Base-by-base conservation (phyloP, 495 filamentous ascomycete genomes). In the Daldinia loculata region DNA sequence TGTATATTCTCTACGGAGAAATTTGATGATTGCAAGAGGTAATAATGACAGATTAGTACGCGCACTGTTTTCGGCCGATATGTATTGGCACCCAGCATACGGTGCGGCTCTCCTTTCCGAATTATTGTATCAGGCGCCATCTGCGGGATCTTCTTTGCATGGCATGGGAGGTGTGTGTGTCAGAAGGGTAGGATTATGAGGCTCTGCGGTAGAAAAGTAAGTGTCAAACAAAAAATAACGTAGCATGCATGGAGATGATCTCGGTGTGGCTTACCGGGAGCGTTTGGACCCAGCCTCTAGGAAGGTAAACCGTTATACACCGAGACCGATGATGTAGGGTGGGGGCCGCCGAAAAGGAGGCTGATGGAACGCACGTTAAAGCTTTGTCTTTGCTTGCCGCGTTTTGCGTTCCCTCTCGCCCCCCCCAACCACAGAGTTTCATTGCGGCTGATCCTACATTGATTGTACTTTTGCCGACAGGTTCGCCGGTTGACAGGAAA, bases 401-500 rank as follows among this genome's bases (percentile, higher is more conserved):
- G 19, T 60, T 22, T 60, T 34, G 34, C 24, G 22, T 61, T 30
- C 26, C 32, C 45, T 43, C 39, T 22, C 11, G n/a, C 39, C 32
- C 50, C 15, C 19, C 36, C 50, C 62, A 61, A 66, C 70, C 70
- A 73, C 70, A 69, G 61, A 38, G 70, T 73, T 45, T 61, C 57
- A 69, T 69, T 66, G 61, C 70, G 66, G 70, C 70, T 73, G 61
- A 73, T 57, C 66, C 19, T 55, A 55, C 29, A 48, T 48, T 22
- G 8, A 22, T 48, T 48, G 4, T 24, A 48, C 19, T 48, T 48
- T 32, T 34, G 50, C 50, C 61, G 57, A 53, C 36, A 69, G 66
- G 52, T 61, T 66, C n/a, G 34, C 61, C 66, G 61, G 66, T 59
- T 27, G 38, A 61, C 17, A 48, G 17, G 15, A 50, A 39, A 61